phyloP scores from a whole-genome alignment of 140 eudicot species.

The Bidens hawaiensis region DNA sequence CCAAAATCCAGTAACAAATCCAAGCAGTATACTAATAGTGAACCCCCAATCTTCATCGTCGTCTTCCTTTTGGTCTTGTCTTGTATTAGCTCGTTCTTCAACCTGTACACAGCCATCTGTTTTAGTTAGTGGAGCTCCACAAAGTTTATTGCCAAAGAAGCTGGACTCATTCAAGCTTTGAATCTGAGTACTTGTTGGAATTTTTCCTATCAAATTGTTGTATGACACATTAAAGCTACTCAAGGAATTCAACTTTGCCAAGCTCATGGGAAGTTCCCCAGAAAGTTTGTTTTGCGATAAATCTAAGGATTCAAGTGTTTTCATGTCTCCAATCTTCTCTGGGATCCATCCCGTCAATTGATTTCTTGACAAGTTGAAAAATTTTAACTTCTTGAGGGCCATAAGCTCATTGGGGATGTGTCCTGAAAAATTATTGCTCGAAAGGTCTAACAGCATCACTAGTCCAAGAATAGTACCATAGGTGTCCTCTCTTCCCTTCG shows the following conservation, averaged over 20 bases:
- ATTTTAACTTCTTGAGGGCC: background rate
- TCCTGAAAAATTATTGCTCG: conserved; percentile 22
- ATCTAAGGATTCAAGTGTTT: conserved; percentile 29
- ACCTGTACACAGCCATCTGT: background rate
- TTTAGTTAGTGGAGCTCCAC: conserved; percentile 25
- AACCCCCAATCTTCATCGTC: background rate
- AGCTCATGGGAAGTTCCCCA: conserved; percentile 20
- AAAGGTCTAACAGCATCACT: conserved; percentile 21
- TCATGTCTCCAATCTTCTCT: conserved; percentile 25
- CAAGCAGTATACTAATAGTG: background rate
- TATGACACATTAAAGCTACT: conserved; percentile 24
- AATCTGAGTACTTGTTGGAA: conserved; percentile 37
- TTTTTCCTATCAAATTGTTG: conserved; percentile 22
- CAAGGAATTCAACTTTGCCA: conserved; percentile 4
- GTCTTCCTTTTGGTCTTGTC: background rate
- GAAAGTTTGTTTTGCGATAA: conserved; percentile 21
- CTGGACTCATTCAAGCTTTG: conserved; percentile 25
- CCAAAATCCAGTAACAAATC: background rate
- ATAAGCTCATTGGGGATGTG: conserved; percentile 23
- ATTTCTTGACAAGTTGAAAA: conserved; percentile 29
- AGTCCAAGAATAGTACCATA: conserved; percentile 10
- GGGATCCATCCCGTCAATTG: conserved; percentile 22
- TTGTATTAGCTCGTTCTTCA: background rate
- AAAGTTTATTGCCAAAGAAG: conserved; percentile 35
- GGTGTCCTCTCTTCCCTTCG: conserved; percentile 17